Percentiles rank a stretch among this genome's conserved stretches.
Conservation (phyloP, 2,329 filamentous ascomycete species). For the Pseudocercospora ulei region DNA sequence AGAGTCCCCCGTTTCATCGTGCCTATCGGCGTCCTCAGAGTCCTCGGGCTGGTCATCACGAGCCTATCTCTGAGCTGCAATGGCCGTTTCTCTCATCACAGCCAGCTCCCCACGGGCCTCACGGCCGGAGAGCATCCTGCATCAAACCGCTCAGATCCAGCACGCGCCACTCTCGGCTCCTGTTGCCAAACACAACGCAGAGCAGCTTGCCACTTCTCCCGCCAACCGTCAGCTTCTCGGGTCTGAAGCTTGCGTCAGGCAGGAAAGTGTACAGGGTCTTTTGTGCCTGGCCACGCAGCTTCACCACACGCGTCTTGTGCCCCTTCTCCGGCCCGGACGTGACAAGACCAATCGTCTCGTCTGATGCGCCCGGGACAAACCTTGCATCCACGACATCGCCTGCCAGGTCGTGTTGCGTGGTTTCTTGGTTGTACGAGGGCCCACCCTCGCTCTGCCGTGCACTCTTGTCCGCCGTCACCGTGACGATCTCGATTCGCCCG, state of each 20-base stretch:
- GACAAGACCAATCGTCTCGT: conserved; percentile 3
- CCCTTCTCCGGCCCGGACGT: conserved; percentile 2
- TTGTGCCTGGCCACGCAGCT: not conserved
- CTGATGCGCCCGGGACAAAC: conserved; percentile 9
- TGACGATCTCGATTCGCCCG: not conserved
- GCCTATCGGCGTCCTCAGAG: no score
- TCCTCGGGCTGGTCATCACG: no score
- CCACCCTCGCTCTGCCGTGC: not conserved
- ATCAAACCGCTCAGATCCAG: conserved; percentile 40
- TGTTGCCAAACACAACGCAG: conserved; percentile 48
- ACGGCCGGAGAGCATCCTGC: no score
- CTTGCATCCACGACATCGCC: conserved; percentile 11
- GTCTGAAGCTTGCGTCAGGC: conserved; percentile 39
- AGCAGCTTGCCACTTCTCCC: conserved; percentile 47
- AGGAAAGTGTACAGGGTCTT: conserved; percentile 42
- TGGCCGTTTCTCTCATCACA: no score
- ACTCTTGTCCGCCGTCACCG: not conserved
- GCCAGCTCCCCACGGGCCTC: no score
- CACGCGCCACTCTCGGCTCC: conserved; percentile 47
- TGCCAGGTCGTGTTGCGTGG: not conserved
- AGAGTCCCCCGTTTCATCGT: no score
- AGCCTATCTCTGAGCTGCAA: no score
- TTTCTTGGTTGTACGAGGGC: not conserved
- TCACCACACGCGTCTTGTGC: not conserved
- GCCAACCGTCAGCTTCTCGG: conserved; percentile 47